Percentiles rank a stretch among this genome's conserved stretches.
Evolutionary conservation across 179 eudicot genomes (phyloP).

Genomic region (Carnegiea gigantea): DNA sequence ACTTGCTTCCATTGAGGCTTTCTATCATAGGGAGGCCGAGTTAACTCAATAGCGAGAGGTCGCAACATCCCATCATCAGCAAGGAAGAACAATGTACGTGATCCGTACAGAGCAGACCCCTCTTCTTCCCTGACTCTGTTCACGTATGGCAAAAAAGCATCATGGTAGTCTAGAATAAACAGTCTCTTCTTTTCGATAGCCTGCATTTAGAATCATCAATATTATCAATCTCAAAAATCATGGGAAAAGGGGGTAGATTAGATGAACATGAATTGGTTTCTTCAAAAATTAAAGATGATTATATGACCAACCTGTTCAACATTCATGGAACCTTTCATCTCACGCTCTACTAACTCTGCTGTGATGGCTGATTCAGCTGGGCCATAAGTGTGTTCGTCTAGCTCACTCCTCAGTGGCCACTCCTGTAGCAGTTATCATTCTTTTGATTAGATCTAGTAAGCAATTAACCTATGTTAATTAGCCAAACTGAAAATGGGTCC

Average conservation of each 20-base stretch:
- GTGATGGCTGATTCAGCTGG: constrained; percentile 45
- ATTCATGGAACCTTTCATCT: constrained; percentile 27
- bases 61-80: constrained; percentile 26
- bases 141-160: constrained; percentile 38
- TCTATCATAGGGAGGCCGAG: constrained; percentile 23
- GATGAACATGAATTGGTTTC: neutral
- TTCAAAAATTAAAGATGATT: neutral
- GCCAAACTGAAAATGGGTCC: neutral
- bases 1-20: constrained; percentile 58
- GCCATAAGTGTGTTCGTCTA: constrained; percentile 41
- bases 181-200: constrained; percentile 36
- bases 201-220: constrained; percentile 17
- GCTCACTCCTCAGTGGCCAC: constrained; percentile 41
- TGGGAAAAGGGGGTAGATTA: neutral
- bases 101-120: constrained; percentile 41
- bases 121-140: constrained; percentile 42
- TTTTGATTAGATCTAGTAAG: too few species aligned
- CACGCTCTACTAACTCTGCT: constrained; percentile 25
- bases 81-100: constrained; percentile 42
- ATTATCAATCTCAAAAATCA: neutral
- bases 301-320: constrained; percentile 25
- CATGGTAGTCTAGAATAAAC: constrained; percentile 50
- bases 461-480: too few species aligned
- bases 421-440: constrained; percentile 25
- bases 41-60: constrained; percentile 44